Evolutionary conservation across 192 early-diverging fungal genomes (phyloP).

Genomic region (Backusella mclennaniae): DNA sequence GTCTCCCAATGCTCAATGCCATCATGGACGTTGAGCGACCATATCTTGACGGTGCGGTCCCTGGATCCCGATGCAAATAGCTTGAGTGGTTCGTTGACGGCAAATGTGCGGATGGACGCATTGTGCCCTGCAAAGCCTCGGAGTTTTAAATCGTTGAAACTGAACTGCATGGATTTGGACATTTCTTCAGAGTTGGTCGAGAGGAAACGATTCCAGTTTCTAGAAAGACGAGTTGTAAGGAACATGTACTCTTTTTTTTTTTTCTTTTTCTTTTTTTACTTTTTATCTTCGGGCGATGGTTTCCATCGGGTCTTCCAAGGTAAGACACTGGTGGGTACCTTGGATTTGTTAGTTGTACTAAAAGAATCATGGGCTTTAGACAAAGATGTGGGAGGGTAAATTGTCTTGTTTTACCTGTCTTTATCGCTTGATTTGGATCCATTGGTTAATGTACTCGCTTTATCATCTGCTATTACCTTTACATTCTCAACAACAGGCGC

Average conservation of each 20-base stretch:
- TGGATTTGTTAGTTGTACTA: neutral
- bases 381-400: neutral
- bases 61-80: constrained; percentile 58
- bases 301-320: constrained; percentile 44
- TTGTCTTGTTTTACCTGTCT: neutral
- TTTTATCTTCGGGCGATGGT: constrained; percentile 39
- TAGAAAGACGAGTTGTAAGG: constrained; percentile 1
- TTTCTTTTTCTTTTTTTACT: constrained; percentile 14
- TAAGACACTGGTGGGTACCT: constrained; percentile 32
- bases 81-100: constrained; percentile 50
- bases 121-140: constrained; percentile 56
- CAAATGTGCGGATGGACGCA: constrained; percentile 47
- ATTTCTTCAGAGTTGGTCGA: constrained; percentile 65
- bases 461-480: neutral
- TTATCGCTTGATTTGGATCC: constrained; percentile 4
- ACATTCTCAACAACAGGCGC: neutral
- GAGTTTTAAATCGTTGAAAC: constrained; percentile 61
- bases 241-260: neutral
- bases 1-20: constrained; percentile 54
- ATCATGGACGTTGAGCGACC: constrained; percentile 57
- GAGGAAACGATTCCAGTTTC: constrained; percentile 61
- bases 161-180: constrained; percentile 64
- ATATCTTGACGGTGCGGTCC: constrained; percentile 62
- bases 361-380: neutral
- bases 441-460: neutral